Base-by-base conservation (phyloP, 208 protist species). In the Leishmania turanica region DNA sequence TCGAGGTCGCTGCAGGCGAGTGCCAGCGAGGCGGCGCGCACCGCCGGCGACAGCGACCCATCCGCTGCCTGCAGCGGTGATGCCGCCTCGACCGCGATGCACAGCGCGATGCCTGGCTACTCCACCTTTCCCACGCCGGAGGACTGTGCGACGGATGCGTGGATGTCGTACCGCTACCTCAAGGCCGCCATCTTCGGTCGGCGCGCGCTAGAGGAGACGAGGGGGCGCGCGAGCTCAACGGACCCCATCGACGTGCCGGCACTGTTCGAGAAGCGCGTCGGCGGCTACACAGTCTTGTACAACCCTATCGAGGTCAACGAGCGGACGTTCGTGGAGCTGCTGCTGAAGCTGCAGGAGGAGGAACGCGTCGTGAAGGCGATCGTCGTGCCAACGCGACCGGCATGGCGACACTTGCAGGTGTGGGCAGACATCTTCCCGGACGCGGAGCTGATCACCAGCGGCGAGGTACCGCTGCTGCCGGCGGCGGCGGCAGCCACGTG, bases 371-470 rank as follows among this genome's bases (percentile, higher is more conserved):
- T 97, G 73, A 84, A 83, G 86, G 87, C 89, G 24, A 93, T 97
- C 82, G 91, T 97, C 47, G 89, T 97, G 68, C 93, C 93, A 24
- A 95, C 92, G 42, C 86, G 90, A 17, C 88, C 91, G 42, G 84
- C 85, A 13, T 95, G 89, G 91, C 89, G 91, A 7, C 84, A 91
- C 47, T 78, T 92, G 54, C 91, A 91, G 80, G 53, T 89, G 24
- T 97, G 93, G 92, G 91, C 90, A 0, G 93, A 97, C 72, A 87
- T 89, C 6, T 97, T 97, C 81, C 93, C 93, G 17, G 90, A 95
- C 65, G 93, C 93, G 19, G 80, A 83, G 19, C 91, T 97, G 78
- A 62, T 93, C 64, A 66, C 71, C 62, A 85, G 82, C 54, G 82
- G 82, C 17, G 82, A 85, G 45, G 82, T 85, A 19, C 82, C 82